Percentiles rank a stretch among this genome's conserved stretches.
Conservation (phyloP, 2,329 filamentous ascomycete genomes). For the Fonsecaea monophora region DNA sequence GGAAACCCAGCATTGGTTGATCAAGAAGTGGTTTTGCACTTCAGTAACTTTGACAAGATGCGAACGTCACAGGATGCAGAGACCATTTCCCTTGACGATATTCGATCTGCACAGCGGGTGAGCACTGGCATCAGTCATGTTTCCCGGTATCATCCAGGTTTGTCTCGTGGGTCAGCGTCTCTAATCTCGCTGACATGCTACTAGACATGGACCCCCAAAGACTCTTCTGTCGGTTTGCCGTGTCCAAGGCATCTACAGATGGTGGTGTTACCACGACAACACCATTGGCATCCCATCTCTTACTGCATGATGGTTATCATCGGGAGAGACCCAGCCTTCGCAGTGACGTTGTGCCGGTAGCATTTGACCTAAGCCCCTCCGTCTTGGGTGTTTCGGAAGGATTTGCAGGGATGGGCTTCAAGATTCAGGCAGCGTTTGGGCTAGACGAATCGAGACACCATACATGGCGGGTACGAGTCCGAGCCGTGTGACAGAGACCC, state of each 20-base stretch:
- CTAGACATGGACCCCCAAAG: neutral
- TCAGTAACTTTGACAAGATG: constrained; percentile 28
- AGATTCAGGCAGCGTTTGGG: constrained; percentile 26
- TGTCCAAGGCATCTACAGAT: constrained; percentile 3
- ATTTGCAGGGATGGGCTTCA: constrained; percentile 24
- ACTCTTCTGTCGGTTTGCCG: constrained; percentile 33
- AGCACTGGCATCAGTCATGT: neutral
- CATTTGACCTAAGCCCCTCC: constrained; percentile 26
- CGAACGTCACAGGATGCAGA: constrained; percentile 25
- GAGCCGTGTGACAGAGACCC: neutral
- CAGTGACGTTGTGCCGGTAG: constrained; percentile 8
- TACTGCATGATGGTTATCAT: constrained; percentile 11
- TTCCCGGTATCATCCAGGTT: constrained; percentile 8
- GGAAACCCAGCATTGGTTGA: neutral
- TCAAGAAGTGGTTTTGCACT: constrained; percentile 31
- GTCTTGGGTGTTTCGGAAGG: constrained; percentile 32
- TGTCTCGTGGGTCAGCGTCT: neutral
- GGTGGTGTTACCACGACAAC: constrained; percentile 19
- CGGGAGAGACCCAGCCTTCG: constrained; percentile 16
- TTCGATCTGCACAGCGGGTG: constrained; percentile 14
- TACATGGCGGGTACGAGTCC: constrained; percentile 30
- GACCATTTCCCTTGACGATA: constrained; percentile 23
- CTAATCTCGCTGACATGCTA: neutral
- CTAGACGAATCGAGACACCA: constrained; percentile 22
- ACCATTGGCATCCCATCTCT: constrained; percentile 23